phyloP scores from a whole-genome alignment of 192 early-diverging fungal species.

The Linnemannia schmuckeri region DNA sequence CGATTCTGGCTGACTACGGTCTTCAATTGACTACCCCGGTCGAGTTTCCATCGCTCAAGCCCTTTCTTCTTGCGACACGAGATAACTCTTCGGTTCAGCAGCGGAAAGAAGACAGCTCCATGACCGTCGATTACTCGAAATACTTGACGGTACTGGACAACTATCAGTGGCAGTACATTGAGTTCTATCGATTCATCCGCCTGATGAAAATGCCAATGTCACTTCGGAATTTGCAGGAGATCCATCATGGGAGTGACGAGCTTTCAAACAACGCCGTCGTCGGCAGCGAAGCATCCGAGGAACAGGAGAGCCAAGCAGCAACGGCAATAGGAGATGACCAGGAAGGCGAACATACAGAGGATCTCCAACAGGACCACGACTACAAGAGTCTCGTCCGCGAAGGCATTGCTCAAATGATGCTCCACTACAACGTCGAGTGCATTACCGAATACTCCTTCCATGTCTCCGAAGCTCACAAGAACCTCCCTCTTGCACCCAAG shows the following conservation, averaged over 20 bases:
- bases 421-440: not conserved
- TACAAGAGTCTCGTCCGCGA: not conserved
- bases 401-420: not conserved
- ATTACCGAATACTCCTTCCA: conserved; percentile 3
- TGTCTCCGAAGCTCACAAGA: not conserved
- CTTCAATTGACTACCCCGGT: not conserved
- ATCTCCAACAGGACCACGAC: not conserved
- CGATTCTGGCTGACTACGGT: not conserved
- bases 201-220: not conserved
- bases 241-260: not conserved
- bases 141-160: not conserved
- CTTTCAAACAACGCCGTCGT: not conserved
- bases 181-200: not conserved
- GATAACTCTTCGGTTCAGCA: not conserved
- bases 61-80: not conserved
- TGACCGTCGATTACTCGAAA: conserved; percentile 6
- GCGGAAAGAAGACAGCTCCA: not conserved
- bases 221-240: not conserved
- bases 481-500: not conserved
- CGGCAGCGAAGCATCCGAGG: not conserved
- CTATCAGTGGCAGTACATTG: not conserved
- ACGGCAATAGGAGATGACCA: too few relatives aligned
- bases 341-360: not conserved
- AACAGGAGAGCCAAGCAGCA: not conserved
- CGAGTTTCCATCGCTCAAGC: not conserved